Conservation (phyloP, 371 early-diverging fungal species). For the Syncephalastrum monosporum region DNA sequence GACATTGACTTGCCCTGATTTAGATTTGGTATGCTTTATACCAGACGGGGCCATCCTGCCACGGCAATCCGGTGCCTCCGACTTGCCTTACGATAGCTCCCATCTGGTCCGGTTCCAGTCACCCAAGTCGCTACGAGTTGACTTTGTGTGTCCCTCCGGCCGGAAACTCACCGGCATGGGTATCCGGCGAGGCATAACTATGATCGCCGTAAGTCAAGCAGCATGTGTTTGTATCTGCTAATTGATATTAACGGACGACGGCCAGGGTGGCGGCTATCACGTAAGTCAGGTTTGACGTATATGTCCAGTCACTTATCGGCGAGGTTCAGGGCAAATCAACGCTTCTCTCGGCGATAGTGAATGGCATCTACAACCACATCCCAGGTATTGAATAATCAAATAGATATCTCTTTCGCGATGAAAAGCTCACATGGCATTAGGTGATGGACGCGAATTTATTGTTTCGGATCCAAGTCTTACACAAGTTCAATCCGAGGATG, state of each 20-base stretch:
- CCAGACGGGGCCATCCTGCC: constrained; percentile 53
- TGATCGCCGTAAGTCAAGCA: constrained; percentile 30
- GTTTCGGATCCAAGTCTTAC: constrained; percentile 25
- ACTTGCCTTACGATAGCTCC: constrained; percentile 29
- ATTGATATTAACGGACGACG: background rate
- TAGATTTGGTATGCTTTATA: constrained; percentile 42
- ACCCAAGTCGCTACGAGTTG: constrained; percentile 7
- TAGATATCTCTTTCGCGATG: no score
- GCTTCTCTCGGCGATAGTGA: constrained; percentile 45
- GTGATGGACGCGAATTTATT: constrained; percentile 57
- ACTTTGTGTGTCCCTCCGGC: constrained; percentile 37
- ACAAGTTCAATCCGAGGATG: constrained; percentile 52
- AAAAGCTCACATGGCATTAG: background rate
- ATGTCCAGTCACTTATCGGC: background rate
- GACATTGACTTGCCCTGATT: no score
- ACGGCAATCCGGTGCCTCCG: constrained; percentile 44
- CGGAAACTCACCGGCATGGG: constrained; percentile 49
- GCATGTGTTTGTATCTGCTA: background rate
- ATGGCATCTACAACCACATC: constrained; percentile 51
- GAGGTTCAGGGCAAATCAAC: constrained; percentile 46
- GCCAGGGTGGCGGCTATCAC: constrained; percentile 55
- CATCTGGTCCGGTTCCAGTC: constrained; percentile 11
- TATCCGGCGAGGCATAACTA: constrained; percentile 39
- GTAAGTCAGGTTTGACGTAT: constrained; percentile 3
- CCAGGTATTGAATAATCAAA: constrained; percentile 20